Percentiles rank a stretch among this genome's conserved stretches.
phyloP scores from a whole-genome alignment of 441 rosid species.

The Rhodomyrtus psidioides region DNA sequence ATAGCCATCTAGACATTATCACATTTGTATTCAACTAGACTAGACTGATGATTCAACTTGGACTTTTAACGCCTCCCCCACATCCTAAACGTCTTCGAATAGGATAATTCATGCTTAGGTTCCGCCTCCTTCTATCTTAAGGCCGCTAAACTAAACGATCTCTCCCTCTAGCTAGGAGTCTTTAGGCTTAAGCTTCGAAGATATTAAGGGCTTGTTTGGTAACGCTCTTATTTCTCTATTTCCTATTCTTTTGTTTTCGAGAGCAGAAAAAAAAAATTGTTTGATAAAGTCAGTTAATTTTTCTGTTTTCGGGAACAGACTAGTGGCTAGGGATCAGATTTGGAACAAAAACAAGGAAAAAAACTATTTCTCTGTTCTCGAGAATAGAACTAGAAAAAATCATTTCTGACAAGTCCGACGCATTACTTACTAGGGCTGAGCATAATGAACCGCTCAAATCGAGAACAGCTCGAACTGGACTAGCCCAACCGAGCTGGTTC shows the following conservation, averaged over 20 bases:
- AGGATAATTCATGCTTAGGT: neutral
- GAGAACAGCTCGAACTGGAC: no score
- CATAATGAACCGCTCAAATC: no score
- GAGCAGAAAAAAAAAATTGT: no score
- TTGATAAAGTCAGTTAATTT: no score
- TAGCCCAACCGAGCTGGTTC: no score
- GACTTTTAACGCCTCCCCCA: neutral
- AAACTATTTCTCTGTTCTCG: no score
- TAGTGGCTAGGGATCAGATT: no score
- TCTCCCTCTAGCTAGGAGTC: neutral
- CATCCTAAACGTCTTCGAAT: neutral
- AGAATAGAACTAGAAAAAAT: no score
- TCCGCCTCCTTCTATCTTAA: neutral
- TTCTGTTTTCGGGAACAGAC: no score
- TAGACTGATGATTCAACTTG: neutral
- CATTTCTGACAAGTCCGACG: neutral
- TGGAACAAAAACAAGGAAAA: no score
- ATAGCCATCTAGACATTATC: neutral
- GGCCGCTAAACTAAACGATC: neutral
- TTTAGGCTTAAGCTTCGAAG: neutral
- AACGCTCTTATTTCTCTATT: no score
- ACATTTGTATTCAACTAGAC: neutral
- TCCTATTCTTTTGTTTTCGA: no score
- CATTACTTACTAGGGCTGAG: neutral
- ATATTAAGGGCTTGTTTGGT: neutral